phyloP scores from a whole-genome alignment of 2,329 filamentous ascomycete genomes.

The Epichloe coenophiala region DNA sequence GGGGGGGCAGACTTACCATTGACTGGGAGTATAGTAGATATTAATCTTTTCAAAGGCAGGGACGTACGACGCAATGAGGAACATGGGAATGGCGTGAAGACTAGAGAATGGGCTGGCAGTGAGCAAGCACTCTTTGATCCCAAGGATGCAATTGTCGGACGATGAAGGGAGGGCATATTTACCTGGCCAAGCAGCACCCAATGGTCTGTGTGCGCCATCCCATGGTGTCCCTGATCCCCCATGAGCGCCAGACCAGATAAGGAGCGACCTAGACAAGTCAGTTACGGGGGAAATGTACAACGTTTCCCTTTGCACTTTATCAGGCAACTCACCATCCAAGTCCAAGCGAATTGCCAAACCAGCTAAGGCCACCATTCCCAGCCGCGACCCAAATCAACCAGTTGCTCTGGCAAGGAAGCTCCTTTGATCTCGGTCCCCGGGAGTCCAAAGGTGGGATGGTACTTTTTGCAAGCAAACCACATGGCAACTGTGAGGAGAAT shows the following conservation, averaged over 20 bases:
- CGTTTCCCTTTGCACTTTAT: no score
- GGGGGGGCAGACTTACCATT: slow-evolving; percentile 41
- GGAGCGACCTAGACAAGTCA: slow-evolving; percentile 32
- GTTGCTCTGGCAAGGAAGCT: slow-evolving; percentile 24
- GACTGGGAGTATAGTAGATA: slow-evolving; percentile 39
- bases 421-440: slow-evolving; percentile 21
- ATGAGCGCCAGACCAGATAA: slow-evolving; percentile 43
- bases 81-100: slow-evolving; percentile 50
- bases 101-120: slow-evolving; percentile 18
- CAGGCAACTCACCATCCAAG: slow-evolving; percentile 21
- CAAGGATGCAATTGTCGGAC: not conserved
- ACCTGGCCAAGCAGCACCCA: slow-evolving; percentile 30
- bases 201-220: slow-evolving; percentile 54
- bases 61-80: slow-evolving; percentile 43
- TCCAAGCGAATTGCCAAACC: slow-evolving; percentile 41
- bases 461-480: slow-evolving; percentile 44
- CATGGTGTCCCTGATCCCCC: slow-evolving; percentile 46
- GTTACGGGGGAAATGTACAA: not conserved
- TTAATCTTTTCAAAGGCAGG: slow-evolving; percentile 37
- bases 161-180: slow-evolving; percentile 7
- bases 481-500: slow-evolving; percentile 39
- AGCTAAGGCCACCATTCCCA: slow-evolving; percentile 47
- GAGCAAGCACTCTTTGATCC: no score
- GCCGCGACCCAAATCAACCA: slow-evolving; percentile 30
- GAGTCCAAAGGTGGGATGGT: slow-evolving; percentile 38